Evolutionary conservation across 108 stramenopile genomes (phyloP), one percentile per base, ranked within the genome.

Genomic region (Nannochloropsis salina): DNA sequence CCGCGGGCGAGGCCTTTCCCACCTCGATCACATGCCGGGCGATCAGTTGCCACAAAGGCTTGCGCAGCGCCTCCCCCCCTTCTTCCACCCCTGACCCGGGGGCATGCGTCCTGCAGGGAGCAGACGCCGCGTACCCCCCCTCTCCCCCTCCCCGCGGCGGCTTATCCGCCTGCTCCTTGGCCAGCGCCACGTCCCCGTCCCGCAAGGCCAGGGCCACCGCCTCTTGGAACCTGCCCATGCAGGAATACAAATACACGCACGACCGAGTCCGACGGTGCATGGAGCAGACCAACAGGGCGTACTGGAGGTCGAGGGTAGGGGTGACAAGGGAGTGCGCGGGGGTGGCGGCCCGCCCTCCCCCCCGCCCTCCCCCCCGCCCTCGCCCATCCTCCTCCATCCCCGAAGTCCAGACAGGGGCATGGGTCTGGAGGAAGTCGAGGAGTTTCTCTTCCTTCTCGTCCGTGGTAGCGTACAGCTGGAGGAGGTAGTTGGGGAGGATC

Each of bases 21-120:
- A 45, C 43, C 82, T 86, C 86, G 40, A 90, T 88, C 82, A 42
- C 45, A 10, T 85, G 83, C 82, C 84, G 42, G 8, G 86, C 90
- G 44, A 90, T 89, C 90, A 85, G 83, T 84, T 90, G 87, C 90
- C 90, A 91, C 81, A 91, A 44, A 18, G 43, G 82, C 85, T 89
- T 89, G 42, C 80, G 43, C 41, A 86, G 85, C 31, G 86, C 89
- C 47, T 51, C 47, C 15, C 12, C 47, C 47, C 15, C 47, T 10
- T 15, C 47, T 15, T 15, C 12, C 15, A 10, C 47, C 47, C 15
- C 47, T 1, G 12, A 1, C 47, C 47, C 47, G 31, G 0, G 31
- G 31, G 31, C 31, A 31, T 31, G 31, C 31, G 31, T 31, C 31
- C 31, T 31, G 31, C 31, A 31, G 31, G 31, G 31, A 31, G 31